Evolutionary conservation across 495 filamentous ascomycete species (phyloP).

Genomic region (Parathielavia hyrcaniae): DNA sequence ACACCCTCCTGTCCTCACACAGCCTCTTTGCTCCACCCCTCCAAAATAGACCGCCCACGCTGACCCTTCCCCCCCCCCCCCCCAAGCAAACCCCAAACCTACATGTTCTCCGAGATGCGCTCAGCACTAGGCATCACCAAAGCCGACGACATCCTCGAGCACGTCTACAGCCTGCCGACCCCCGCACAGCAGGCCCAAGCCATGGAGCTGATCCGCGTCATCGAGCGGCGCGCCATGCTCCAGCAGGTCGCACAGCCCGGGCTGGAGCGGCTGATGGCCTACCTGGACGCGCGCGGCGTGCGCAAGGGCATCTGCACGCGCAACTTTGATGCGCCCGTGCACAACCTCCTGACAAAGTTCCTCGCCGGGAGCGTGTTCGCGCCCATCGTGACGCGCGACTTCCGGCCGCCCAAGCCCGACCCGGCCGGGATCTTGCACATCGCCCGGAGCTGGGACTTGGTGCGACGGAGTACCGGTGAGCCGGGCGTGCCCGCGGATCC

Average conservation of each 20-base stretch:
- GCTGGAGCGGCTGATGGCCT: conserved; percentile 65
- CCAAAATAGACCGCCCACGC: neutral
- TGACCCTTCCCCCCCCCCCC: conserved; percentile 1
- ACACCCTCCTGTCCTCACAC: no score
- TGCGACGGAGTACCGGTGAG: conserved; percentile 39
- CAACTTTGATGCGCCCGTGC: conserved; percentile 73
- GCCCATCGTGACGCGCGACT: conserved; percentile 83
- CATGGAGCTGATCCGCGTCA: conserved; percentile 62
- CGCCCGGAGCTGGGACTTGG: conserved; percentile 63
- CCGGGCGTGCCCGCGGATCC: conserved; percentile 22
- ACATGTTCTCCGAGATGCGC: conserved; percentile 92
- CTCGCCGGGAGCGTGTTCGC: conserved; percentile 59
- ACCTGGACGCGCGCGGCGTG: conserved; percentile 60
- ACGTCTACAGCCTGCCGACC: conserved; percentile 68
- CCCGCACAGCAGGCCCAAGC: conserved; percentile 54
- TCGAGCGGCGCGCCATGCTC: conserved; percentile 75
- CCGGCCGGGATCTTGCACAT: conserved; percentile 86
- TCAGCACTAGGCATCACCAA: conserved; percentile 57
- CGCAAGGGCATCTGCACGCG: conserved; percentile 84
- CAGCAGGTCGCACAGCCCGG: conserved; percentile 75
- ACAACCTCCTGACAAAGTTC: conserved; percentile 67
- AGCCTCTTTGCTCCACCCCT: no score
- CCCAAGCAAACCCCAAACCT: conserved; percentile 74
- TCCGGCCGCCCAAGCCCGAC: conserved; percentile 77
- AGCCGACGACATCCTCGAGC: conserved; percentile 74